Base-by-base conservation (phyloP, 352 stramenopile species). In the Phytopythium aichiense region DNA sequence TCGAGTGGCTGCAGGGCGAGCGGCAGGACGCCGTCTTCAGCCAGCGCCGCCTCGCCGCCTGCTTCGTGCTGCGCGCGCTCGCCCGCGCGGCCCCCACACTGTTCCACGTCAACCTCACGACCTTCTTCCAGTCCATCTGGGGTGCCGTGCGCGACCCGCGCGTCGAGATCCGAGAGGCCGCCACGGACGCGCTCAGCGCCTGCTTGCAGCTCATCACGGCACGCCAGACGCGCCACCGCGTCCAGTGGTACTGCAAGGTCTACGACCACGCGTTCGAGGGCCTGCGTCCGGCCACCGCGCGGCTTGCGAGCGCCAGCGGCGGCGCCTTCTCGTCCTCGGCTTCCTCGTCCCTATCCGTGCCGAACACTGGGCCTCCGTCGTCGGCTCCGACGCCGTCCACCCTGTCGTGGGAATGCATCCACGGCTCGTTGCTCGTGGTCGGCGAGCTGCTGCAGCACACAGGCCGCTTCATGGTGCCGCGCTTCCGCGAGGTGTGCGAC, bases 361-460 rank as follows among this genome's bases (percentile, higher is more conserved):
- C 61, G n/a, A 74, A 37, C 59, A 46, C 25, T 50, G 51, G 31
- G 28, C 31, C 35, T 43, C 68, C 57, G n/a, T 59, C 53, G 55
- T 61, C 16, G 48, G 30, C 33, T 16, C 70, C 60, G 23, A 71
- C 55, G 50, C 70, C 51, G 38, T 48, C 64, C 50, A 48, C 65
- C 7, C 50, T 73, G 2, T 78, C 84, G 7, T 92, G 84, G 84
- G 84, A 92, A 53, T 85, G 77, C 40, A 82, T 92, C 0, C 97
- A 99, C 68, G 98, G 97, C 13, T 98, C 95, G 8, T 73, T 99
- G 23, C 73, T 99, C 1, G 91, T 98, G 11, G 92, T 99, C 25
- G 84, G 87, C 31, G 93, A 98, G 56, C 85, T 99, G 61, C 77
- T 99, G 33, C 79, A 96, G 12, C 90, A 98, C 67, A 98, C 96